phyloP scores from a whole-genome alignment of 352 stramenopile species.

The Pythium apleroticum region DNA sequence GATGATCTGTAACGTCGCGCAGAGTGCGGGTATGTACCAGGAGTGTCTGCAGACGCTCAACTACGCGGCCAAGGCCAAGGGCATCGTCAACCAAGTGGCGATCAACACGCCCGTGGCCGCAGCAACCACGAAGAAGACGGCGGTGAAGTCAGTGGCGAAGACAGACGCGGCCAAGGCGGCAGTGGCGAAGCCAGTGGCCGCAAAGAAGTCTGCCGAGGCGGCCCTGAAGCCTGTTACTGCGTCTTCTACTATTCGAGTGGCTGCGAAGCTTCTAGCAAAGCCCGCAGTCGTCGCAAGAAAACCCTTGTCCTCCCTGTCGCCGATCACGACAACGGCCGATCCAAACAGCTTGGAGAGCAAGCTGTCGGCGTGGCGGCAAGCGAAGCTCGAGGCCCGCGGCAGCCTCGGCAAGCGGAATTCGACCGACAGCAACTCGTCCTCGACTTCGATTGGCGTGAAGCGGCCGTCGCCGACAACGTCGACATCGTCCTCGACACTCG shows the following conservation, averaged over 20 bases:
- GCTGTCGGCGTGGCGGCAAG: constrained; percentile 17
- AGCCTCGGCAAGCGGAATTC: constrained; percentile 10
- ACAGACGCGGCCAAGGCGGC: background rate
- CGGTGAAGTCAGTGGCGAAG: background rate
- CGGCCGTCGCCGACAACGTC: constrained; percentile 3
- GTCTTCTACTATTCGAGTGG: background rate
- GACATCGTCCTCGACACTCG: background rate
- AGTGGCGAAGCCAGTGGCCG: background rate
- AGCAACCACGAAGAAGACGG: constrained; percentile 7
- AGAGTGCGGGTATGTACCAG: constrained; percentile 26
- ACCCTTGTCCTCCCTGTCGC: background rate
- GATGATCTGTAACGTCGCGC: constrained; percentile 46
- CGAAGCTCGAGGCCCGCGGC: constrained; percentile 13
- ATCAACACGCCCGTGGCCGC: constrained; percentile 10
- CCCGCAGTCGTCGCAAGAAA: background rate
- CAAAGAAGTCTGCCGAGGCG: background rate
- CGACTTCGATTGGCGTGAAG: constrained; percentile 19
- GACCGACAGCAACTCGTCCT: background rate
- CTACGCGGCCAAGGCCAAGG: constrained; percentile 39
- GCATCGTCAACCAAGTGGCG: constrained; percentile 32
- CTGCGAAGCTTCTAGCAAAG: background rate
- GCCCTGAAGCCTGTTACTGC: background rate
- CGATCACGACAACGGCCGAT: constrained; percentile 1
- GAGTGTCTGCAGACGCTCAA: constrained; percentile 44
- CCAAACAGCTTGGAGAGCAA: constrained; percentile 19